A percentile compares a stretch with the other conserved stretches of the same genome.
Evolutionary conservation across 1,139 yeast species (phyloP).

Genomic region (Blastobotrys illinoisensis): DNA sequence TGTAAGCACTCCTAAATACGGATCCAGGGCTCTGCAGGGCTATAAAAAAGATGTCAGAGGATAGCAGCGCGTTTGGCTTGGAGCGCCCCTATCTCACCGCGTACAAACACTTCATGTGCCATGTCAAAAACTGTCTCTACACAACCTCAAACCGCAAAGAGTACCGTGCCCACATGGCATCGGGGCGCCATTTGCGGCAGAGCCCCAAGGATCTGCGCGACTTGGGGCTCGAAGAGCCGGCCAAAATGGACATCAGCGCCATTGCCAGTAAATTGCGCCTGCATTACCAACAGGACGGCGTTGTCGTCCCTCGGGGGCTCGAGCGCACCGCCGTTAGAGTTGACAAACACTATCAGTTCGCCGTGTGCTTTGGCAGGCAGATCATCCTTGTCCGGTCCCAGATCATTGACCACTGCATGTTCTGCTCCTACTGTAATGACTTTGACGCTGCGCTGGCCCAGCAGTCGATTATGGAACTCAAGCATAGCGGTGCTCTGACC

Average conservation of each 20-base stretch:
- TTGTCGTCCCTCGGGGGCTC: slow-evolving; percentile 4
- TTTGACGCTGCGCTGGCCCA: background rate
- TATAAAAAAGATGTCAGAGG: background rate
- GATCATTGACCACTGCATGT: background rate
- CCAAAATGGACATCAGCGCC: background rate
- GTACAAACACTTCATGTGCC: background rate
- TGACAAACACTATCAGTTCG: slow-evolving; percentile 3
- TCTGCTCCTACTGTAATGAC: slow-evolving; percentile 3
- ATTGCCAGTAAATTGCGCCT: background rate
- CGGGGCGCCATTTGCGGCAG: background rate
- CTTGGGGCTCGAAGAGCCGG: background rate
- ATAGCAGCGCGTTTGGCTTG: background rate
- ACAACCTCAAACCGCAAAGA: background rate
- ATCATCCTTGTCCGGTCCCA: slow-evolving; percentile 1
- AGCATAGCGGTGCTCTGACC: background rate
- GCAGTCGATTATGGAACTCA: background rate
- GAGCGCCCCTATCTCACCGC: background rate
- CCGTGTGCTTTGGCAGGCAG: slow-evolving; percentile 6
- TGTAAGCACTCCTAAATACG: background rate
- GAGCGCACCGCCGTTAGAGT: slow-evolving; percentile 4
- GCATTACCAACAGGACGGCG: background rate
- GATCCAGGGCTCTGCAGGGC: background rate
- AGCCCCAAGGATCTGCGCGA: background rate
- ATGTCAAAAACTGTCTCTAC: background rate
- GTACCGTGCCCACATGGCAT: background rate